Evolutionary conservation across 345 rosid genomes (phyloP).

Genomic region (Rhodamnia argentea): DNA sequence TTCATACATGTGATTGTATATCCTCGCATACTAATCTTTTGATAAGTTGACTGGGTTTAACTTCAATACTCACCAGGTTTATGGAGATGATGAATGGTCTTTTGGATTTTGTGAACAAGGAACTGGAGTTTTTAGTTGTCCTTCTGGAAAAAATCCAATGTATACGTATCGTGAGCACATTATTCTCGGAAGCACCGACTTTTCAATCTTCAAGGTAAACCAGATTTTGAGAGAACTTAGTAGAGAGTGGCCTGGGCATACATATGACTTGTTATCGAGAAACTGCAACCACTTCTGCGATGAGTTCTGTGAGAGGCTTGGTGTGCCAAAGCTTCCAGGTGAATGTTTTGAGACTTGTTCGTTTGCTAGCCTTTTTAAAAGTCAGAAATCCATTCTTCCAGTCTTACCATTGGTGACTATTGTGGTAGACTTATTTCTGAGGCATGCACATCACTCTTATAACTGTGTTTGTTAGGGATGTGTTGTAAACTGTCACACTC

Average conservation of each 20-base stretch:
- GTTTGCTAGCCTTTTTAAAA: neutral
- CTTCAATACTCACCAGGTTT: slow-evolving; percentile 31
- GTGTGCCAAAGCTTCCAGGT: slow-evolving; percentile 95
- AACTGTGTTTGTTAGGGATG: neutral
- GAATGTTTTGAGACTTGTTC: slow-evolving; percentile 1
- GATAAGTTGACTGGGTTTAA: slow-evolving; percentile 2
- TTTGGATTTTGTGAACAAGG: slow-evolving; percentile 92
- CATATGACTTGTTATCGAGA: slow-evolving; percentile 70
- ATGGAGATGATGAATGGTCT: slow-evolving; percentile 95
- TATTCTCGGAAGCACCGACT: slow-evolving; percentile 60
- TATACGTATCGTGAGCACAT: slow-evolving; percentile 74
- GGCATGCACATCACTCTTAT: neutral
- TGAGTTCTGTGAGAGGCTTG: slow-evolving; percentile 73
- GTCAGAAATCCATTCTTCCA: neutral
- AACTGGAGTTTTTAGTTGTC: slow-evolving; percentile 86
- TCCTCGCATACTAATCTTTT: neutral
- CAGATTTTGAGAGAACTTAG: slow-evolving; percentile 74
- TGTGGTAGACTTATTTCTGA: neutral
- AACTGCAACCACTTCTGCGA: slow-evolving; percentile 98
- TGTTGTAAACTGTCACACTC: neutral
- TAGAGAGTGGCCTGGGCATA: slow-evolving; percentile 77
- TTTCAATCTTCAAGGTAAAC: slow-evolving; percentile 55
- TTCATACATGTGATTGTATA: neutral
- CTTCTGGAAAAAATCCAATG: slow-evolving; percentile 79
- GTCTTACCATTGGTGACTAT: neutral